phyloP scores from a whole-genome alignment of 2,329 filamentous ascomycete species.

The Claviceps quebecensis region DNA sequence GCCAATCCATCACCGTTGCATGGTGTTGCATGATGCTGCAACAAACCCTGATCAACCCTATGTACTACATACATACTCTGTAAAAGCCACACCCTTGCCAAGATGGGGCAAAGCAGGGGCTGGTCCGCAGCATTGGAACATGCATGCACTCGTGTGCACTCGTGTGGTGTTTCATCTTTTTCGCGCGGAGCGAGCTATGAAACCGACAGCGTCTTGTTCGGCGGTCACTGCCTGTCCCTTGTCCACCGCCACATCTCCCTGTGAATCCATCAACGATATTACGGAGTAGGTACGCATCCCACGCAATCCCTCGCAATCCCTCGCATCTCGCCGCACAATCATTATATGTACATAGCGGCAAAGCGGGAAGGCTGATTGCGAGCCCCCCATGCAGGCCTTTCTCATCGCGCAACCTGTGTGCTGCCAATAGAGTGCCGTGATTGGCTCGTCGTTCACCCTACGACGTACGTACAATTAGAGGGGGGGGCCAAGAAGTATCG shows the following conservation, averaged over 20 bases:
- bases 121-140: not conserved
- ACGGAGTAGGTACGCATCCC: not conserved
- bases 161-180: conserved; percentile 3
- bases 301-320: not conserved
- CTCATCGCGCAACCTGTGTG: not conserved
- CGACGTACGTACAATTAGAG: no score
- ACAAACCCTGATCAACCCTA: no score
- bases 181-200: not conserved
- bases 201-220: conserved; percentile 1
- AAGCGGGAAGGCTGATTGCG: not conserved
- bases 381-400: not conserved
- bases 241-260: not conserved
- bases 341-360: no score
- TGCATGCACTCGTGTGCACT: not conserved
- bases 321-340: not conserved
- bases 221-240: not conserved
- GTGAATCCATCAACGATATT: not conserved
- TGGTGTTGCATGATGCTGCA: not conserved
- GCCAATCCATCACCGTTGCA: not conserved
- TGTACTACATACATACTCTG: no score
- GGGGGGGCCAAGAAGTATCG: no score
- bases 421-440: no score
- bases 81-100: no score
- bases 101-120: no score
- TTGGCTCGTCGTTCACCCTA: no score